Percentiles rank a stretch among this genome's conserved stretches.
Conservation (phyloP, 2,329 filamentous ascomycete species). For the Sarocladium strictum region DNA sequence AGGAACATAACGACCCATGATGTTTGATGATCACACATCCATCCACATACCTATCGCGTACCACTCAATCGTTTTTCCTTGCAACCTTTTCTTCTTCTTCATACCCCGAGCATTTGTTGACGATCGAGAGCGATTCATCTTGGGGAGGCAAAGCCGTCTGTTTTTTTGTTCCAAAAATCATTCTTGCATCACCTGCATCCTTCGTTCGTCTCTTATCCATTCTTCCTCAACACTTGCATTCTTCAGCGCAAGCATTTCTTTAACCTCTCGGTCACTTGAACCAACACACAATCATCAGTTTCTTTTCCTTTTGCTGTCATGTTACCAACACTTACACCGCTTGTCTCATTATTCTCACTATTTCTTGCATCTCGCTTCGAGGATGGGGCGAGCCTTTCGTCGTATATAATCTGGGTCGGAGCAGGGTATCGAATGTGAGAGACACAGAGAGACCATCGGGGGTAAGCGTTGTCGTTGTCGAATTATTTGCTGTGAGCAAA, state of each 20-base stretch:
- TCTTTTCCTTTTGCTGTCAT: background rate
- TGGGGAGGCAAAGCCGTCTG: background rate
- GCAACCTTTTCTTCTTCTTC: background rate
- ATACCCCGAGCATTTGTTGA: background rate
- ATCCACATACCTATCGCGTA: background rate
- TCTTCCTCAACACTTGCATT: background rate
- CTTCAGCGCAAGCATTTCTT: background rate
- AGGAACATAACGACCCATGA: background rate
- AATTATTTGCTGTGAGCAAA: background rate
- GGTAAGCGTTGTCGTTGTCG: background rate
- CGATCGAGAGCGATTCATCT: background rate
- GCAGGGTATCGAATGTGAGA: too few species aligned
- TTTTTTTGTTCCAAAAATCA: slow-evolving; percentile 1
- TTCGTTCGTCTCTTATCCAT: background rate
- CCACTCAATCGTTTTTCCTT: background rate
- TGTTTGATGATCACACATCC: background rate
- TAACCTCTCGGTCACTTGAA: slow-evolving; percentile 1
- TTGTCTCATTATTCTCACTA: background rate
- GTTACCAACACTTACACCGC: background rate
- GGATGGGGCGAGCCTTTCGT: background rate
- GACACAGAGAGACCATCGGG: background rate
- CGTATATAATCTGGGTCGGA: background rate
- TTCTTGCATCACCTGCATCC: background rate
- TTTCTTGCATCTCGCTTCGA: background rate
- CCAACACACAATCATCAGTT: background rate